phyloP scores from a whole-genome alignment of 2,329 filamentous ascomycete genomes.

The Colletotrichum sp. region DNA sequence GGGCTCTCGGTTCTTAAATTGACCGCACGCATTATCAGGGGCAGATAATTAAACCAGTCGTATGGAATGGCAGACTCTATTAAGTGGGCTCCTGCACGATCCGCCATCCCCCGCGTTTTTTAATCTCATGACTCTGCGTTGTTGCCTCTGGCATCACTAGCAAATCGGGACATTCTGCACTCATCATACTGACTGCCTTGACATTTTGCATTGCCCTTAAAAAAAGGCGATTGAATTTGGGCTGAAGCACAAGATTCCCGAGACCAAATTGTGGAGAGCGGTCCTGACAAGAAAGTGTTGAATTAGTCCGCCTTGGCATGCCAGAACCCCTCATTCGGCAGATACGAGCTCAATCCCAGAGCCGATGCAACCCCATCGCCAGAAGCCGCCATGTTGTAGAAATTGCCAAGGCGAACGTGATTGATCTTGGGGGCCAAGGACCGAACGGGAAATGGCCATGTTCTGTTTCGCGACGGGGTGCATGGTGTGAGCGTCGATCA shows the following conservation, averaged over 20 bases:
- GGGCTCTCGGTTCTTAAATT: not conserved
- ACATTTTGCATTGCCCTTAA: not conserved
- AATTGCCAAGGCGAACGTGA: not conserved
- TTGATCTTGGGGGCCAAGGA: not conserved
- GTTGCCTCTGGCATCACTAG: not conserved
- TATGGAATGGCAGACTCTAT: not conserved
- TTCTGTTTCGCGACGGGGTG: not conserved
- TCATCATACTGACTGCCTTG: not conserved
- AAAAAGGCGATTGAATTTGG: not conserved
- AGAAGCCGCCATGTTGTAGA: not conserved
- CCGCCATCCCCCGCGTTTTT: not conserved
- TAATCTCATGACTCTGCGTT: not conserved
- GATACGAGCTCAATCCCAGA: not conserved
- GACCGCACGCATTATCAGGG: not conserved
- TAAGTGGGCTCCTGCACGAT: constrained; percentile 6
- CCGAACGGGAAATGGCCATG: not conserved
- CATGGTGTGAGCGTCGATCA: not conserved
- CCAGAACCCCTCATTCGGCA: not conserved
- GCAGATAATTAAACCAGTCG: not conserved
- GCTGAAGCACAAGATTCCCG: not conserved
- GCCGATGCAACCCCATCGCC: not conserved
- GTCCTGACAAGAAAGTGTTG: constrained; percentile 3
- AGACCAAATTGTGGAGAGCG: not conserved
- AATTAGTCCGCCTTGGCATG: constrained; percentile 17
- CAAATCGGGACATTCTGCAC: not conserved